Evolutionary conservation across 2,329 filamentous ascomycete species (phyloP), one percentile per base, ranked within the genome.

Genomic region (Westerdykella ornata): DNA sequence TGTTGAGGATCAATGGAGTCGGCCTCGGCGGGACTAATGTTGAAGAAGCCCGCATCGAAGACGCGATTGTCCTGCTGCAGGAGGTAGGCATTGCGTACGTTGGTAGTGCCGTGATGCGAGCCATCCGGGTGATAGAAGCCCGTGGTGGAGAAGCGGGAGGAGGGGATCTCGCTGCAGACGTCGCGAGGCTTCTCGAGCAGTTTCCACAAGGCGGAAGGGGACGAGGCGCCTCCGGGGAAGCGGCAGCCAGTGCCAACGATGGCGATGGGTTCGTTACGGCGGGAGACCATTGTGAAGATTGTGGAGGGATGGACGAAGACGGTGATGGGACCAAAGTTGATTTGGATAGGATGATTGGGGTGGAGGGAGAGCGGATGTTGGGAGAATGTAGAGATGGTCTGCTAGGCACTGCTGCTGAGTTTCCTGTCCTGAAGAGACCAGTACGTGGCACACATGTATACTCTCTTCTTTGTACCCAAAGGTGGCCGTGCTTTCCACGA

Each of bases 231-330:
- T n/a, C 48, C 48, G 9, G 46, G 44, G 15, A 51, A 42, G 5
- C 42, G 48, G 35, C 46, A 51, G 14, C 49, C 48, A 36, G 57
- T 59, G 28, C 63, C 63, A 37, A 67, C 51, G 11, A 68, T 53
- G 13, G 65, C 65, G 18, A 43, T 43, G 14, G 37, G 44, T 33
- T 46, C 43, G 13, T 31, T 26, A 11, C 22, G 22, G 3, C 7
- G 22, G 12, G 22, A 7, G 22, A 26, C 22, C 22, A 26, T 26
- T 26, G 22, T 26, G 22, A 26, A 9, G 22, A 26, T 4, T 26
- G 22, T 26, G 22, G 22, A 9, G 22, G 7, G 8, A 11, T 9
- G 8, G 22, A 2, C 12, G 12, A 11, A 26, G 22, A 26, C 12
- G 8, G 22, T 9, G 22, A 26, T 4, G 22, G n/a, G 22, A 26